Conservation (phyloP, 2,329 filamentous ascomycete species). For the Pseudopyrenochaeta lycopersici region DNA sequence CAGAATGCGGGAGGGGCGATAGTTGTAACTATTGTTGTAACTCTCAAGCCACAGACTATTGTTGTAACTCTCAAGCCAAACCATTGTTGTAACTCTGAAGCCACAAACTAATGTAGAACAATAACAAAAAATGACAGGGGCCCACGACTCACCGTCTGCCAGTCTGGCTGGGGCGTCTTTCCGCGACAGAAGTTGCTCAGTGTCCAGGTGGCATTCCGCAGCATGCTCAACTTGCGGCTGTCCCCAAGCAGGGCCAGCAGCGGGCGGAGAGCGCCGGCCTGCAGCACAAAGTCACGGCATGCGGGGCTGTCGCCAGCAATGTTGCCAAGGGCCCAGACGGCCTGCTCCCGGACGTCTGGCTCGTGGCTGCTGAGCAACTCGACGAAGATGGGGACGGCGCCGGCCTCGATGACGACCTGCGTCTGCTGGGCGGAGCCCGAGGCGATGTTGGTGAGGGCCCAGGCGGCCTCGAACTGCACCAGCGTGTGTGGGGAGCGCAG, state of each 20-base stretch:
- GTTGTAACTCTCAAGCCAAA: no score
- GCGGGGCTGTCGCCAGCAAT: slow-evolving; percentile 98
- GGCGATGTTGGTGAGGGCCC: slow-evolving; percentile 99
- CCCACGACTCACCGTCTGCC: slow-evolving; percentile 91
- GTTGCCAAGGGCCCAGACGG: slow-evolving; percentile 97
- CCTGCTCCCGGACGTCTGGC: slow-evolving; percentile 97
- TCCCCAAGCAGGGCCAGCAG: slow-evolving; percentile 90
- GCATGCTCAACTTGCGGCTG: slow-evolving; percentile 98
- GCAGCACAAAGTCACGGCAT: slow-evolving; percentile 95
- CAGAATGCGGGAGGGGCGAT: not conserved
- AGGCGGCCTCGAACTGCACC: slow-evolving; percentile 98
- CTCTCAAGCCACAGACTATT: no score
- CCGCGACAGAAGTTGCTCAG: slow-evolving; percentile 99
- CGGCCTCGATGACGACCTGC: slow-evolving; percentile 97
- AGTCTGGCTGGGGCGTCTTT: slow-evolving; percentile 98
- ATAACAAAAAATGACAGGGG: no score
- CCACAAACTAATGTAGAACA: no score
- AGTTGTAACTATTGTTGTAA: no score
- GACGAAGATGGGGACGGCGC: slow-evolving; percentile 97
- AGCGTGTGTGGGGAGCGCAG: slow-evolving; percentile 96
- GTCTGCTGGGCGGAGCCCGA: slow-evolving; percentile 97
- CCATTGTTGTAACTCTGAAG: no score
- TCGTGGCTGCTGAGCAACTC: slow-evolving; percentile 95
- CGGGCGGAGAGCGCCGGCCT: slow-evolving; percentile 88
- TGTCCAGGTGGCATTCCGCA: slow-evolving; percentile 98